phyloP scores from a whole-genome alignment of 805 yeast species.

The Nakazawaea siamensis region DNA sequence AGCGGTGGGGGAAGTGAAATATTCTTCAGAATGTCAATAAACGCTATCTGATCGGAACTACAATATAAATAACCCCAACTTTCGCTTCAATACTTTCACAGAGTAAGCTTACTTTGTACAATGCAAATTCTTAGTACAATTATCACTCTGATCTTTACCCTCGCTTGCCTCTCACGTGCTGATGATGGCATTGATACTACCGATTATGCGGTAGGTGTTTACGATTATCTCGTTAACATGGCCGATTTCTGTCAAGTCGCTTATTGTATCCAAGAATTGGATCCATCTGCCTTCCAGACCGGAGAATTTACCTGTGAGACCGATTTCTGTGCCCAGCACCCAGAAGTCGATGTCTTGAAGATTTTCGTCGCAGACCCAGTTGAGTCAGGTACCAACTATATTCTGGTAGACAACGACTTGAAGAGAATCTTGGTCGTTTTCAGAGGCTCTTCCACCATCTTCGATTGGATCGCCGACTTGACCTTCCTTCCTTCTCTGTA shows the following conservation, averaged over 20 bases:
- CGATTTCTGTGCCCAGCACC: constrained; percentile 19
- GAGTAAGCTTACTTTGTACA: no score
- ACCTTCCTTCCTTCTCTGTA: constrained; percentile 38
- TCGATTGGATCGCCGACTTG: constrained; percentile 59
- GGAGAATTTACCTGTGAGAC: constrained; percentile 25
- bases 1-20: no score
- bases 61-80: no score
- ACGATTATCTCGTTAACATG: constrained; percentile 21
- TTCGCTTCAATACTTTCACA: no score
- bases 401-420: constrained; percentile 37
- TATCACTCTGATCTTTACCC: background rate
- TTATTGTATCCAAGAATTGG: constrained; percentile 23
- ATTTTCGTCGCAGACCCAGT: constrained; percentile 32
- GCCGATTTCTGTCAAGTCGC: constrained; percentile 25
- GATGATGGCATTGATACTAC: constrained; percentile 1
- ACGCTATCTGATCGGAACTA: no score
- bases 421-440: constrained; percentile 41
- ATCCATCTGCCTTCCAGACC: constrained; percentile 16
- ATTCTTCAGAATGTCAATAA: no score
- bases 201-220: constrained; percentile 12
- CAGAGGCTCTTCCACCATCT: constrained; percentile 56
- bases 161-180: background rate
- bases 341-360: constrained; percentile 27
- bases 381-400: constrained; percentile 36
- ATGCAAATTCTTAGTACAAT: background rate